Evolutionary conservation across 208 protist genomes (phyloP), one percentile per base, ranked within the genome.

Genomic region (Leishmania mexicana): DNA sequence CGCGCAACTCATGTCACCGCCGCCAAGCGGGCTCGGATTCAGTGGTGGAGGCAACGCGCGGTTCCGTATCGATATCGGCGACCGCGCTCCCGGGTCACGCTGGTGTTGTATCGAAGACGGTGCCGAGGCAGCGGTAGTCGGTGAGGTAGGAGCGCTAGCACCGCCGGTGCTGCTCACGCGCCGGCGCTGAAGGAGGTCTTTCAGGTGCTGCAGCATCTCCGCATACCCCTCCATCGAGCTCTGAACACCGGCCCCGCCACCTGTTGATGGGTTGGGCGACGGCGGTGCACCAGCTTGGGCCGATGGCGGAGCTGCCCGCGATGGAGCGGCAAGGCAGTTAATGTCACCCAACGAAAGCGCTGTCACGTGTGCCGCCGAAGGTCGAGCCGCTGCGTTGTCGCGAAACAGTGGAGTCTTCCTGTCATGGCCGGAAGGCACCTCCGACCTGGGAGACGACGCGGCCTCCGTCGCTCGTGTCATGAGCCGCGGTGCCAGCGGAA

Each of bases 141-240:
- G 64, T 60, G 70, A 83, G 15, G 64, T 83, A 49, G 83, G 77
- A 65, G 53, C 67, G 60, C 78, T 87, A 78, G 8, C 86, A 65
- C 72, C 83, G 64, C 57, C 67, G 21, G 53, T 58, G n/a, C 83
- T 82, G 6, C 47, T 75, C n/a, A 87, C 81, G 40, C 84, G 78
- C 62, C 85, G 85, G 47, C 84, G 85, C 75, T 97, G 87, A 17
- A 97, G 86, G 51, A 97, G 75, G 42, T 89, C 88, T 78, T 90
- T 95, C 11, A 97, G 81, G 86, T 96, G 92, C 81, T 95, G 91
- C 74, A 97, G 84, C 94, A 97, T 97, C 83, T 90, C 92, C 17
- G 89, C 47, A 77, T 97, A 97, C 38, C 87, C 90, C 35, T 94
- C 89, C 77, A 92, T 86, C 21, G 90, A 91, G 72, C 68, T 84